Evolutionary conservation across 2,329 filamentous ascomycete species (phyloP), one percentile per base, ranked within the genome.

Genomic region (Ilyonectria destructans): DNA sequence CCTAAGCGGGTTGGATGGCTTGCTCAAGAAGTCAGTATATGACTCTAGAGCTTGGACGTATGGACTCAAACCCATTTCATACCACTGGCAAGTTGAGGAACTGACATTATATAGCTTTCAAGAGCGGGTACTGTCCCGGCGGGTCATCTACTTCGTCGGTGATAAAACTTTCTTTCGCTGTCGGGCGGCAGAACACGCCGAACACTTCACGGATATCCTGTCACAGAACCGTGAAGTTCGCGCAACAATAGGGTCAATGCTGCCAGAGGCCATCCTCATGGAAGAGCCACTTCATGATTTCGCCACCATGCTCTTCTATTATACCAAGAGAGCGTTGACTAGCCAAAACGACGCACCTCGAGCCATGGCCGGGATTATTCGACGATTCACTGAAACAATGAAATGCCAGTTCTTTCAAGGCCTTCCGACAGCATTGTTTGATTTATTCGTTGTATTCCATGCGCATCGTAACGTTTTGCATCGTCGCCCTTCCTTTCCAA

Each of bases 31-130:
- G 0, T 62, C 69, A 0, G 54, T 59, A 1, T 67, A 67, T 5
- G 17, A 45, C 13, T 33, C 62, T 0, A 48, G 69, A 51, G 69
- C 37, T 29, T 70, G 66, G 69, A 70, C 66, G 62, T 70, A 68
- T n/a, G 62, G 15, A 2, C 6, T 23, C 1, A 3, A 6, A 8
- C 12, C 6, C 29, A n/a, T 12, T 6, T 15, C 1, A n/a, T 3
- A 13, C 45, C 9, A 6, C 5, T 0, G 7, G 13, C 8, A 2
- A 6, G 13, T 43, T 63, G 21, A 62, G 9, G 6, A 1, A 2
- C 4, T 40, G 7, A 17, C 31, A 33, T 10, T 3, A 13, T 13
- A 17, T 15, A 70, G 67, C 2, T 67, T 70, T 3, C 62, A 69
- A 62, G 67, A 70, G 12, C 52, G 62, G 12, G 26, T 69, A 0